Evolutionary conservation across 1,284 basidiomycete species (phyloP).

Genomic region (Sporisorium reilianum): DNA sequence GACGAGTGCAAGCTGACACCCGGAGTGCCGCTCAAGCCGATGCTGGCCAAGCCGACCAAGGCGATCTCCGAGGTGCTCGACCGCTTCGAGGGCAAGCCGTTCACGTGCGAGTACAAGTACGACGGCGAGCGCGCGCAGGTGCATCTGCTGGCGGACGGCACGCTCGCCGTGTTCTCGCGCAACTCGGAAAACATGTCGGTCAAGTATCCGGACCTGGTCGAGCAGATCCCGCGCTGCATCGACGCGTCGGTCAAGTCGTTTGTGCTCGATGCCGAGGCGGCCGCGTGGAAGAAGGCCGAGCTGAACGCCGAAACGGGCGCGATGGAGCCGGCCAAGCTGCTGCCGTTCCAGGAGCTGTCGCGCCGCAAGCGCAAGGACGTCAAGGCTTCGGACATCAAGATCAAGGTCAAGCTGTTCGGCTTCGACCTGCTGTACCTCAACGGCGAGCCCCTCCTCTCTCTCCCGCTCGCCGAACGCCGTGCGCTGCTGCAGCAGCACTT

Average conservation of each 20-base stretch:
- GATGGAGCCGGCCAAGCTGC: conserved; percentile 73
- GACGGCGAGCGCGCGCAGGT: conserved; percentile 95
- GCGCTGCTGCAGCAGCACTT: conserved; percentile 84
- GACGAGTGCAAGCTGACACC: conserved; percentile 90
- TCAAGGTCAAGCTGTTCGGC: conserved; percentile 92
- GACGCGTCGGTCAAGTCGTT: conserved; percentile 81
- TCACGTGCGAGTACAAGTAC: conserved; percentile 99
- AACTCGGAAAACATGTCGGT: conserved; percentile 99
- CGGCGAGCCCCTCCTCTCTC: conserved; percentile 74
- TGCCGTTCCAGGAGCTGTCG: conserved; percentile 98
- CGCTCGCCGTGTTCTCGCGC: conserved; percentile 87
- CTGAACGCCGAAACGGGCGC: conserved; percentile 28
- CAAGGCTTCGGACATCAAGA: conserved; percentile 93
- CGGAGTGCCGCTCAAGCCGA: conserved; percentile 93
- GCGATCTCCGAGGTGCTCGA: conserved; percentile 99
- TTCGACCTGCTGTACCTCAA: conserved; percentile 96
- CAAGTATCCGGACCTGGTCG: conserved; percentile 96
- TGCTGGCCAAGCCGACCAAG: conserved; percentile 99
- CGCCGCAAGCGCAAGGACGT: conserved; percentile 97
- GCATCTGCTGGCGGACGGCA: conserved; percentile 48
- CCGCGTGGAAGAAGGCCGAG: conserved; percentile 85
- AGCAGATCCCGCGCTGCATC: conserved; percentile 82
- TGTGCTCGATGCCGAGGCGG: conserved; percentile 94
- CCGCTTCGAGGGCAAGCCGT: conserved; percentile 92
- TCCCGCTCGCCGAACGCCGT: conserved; percentile 73